A percentile compares a stretch with the other conserved stretches of the same genome.
These are phyloP conservation scores for Trichoderma erinaceum DNA, from an alignment of 495 filamentous ascomycete species.

Conservation along the genomic window DNA sequence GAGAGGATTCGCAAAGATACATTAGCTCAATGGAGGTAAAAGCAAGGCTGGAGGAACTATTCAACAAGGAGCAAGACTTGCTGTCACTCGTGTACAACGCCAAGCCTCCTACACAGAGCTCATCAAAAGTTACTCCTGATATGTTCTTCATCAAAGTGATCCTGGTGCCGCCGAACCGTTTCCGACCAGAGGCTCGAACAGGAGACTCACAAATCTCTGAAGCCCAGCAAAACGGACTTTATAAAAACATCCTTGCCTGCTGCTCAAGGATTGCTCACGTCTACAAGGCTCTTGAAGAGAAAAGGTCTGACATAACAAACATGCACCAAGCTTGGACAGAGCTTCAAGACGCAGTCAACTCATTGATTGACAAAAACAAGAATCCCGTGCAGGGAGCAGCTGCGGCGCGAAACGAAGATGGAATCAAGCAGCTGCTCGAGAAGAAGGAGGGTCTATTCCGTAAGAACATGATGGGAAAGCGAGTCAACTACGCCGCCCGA, in stretches of 20 bases:
- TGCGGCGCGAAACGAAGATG: slow-evolving; percentile 63
- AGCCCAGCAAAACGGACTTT: slow-evolving; percentile 74
- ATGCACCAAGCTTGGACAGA: slow-evolving; percentile 59
- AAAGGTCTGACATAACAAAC: slow-evolving; percentile 34
- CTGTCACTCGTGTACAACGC: slow-evolving; percentile 76
- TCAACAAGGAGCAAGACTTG: slow-evolving; percentile 79
- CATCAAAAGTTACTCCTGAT: slow-evolving; percentile 55
- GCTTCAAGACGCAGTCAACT: slow-evolving; percentile 86
- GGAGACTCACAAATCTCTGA: slow-evolving; percentile 75
- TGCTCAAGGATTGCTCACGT: slow-evolving; percentile 68
- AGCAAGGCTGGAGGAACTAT: slow-evolving; percentile 67
- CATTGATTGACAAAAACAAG: slow-evolving; percentile 78
- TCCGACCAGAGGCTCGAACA: slow-evolving; percentile 78
- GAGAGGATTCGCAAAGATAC: slow-evolving; percentile 48
- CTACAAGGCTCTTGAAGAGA: slow-evolving; percentile 43
- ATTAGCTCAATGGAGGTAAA: slow-evolving; percentile 71
- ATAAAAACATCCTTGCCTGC: slow-evolving; percentile 69
- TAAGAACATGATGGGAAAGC: slow-evolving; percentile 99
- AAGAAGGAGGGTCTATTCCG: slow-evolving; percentile 98
- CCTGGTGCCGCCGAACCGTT: slow-evolving; percentile 86
- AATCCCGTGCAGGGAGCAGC: slow-evolving; percentile 72
- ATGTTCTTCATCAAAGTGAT: slow-evolving; percentile 91
- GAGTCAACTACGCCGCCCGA: slow-evolving; percentile 96
- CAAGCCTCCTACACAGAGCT: slow-evolving; percentile 46
- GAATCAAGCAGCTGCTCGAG: slow-evolving; percentile 95